These are phyloP conservation scores for Ascochyta viciae-villosae DNA, from an alignment of 2,329 filamentous ascomycete genomes.

Conservation along the genomic window DNA sequence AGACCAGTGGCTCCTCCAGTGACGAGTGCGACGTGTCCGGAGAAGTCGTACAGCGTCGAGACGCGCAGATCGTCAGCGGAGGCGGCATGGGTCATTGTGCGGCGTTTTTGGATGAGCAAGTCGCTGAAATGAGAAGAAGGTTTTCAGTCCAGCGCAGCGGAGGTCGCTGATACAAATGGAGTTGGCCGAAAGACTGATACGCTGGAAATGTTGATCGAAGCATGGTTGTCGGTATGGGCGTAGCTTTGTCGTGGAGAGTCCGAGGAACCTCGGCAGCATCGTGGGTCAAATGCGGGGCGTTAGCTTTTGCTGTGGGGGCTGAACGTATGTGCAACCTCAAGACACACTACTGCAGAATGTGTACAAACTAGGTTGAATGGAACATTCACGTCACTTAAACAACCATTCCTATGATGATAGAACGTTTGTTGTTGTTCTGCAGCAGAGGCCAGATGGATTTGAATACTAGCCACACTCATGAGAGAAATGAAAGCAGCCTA, in stretches of 20 bases:
- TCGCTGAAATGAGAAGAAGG: too few species aligned
- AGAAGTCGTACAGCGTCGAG: constrained; percentile 46
- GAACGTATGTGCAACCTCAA: too few species aligned
- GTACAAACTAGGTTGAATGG: too few species aligned
- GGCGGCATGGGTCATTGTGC: constrained; percentile 40
- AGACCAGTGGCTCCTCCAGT: constrained; percentile 61
- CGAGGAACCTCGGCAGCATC: constrained; percentile 14
- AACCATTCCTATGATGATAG: too few species aligned
- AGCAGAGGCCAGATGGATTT: too few species aligned
- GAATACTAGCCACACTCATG: too few species aligned
- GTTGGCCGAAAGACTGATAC: background rate
- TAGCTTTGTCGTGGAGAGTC: constrained; percentile 3
- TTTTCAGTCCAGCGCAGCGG: background rate
- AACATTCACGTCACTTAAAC: too few species aligned
- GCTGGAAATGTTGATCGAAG: background rate
- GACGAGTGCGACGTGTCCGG: constrained; percentile 55
- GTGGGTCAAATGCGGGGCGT: constrained; percentile 13
- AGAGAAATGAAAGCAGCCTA: too few species aligned
- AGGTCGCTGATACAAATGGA: background rate
- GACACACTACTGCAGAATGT: too few species aligned
- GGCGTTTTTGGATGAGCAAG: background rate
- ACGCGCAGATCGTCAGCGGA: constrained; percentile 44
- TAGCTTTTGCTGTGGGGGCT: background rate
- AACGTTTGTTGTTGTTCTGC: too few species aligned
- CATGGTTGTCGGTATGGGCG: constrained; percentile 12